phyloP scores from a whole-genome alignment of 2,329 filamentous ascomycete species.

The Clarireedia sp. region DNA sequence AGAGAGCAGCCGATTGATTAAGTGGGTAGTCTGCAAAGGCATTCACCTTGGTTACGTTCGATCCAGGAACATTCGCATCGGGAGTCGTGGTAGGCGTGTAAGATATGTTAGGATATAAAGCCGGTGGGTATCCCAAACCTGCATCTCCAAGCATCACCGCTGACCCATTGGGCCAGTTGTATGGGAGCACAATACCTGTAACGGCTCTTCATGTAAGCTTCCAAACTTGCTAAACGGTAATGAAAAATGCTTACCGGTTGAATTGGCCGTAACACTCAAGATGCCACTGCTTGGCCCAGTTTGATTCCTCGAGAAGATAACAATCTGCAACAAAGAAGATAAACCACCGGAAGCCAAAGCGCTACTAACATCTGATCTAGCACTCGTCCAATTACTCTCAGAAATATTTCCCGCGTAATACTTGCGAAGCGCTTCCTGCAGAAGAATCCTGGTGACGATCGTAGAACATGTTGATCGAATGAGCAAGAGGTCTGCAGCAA shows the following conservation, averaged over 20 bases:
- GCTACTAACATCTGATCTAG: slow-evolving; percentile 58
- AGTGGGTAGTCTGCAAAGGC: slow-evolving; percentile 32
- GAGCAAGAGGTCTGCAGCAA: slow-evolving; percentile 70
- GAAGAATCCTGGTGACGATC: slow-evolving; percentile 58
- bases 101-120: slow-evolving; percentile 72
- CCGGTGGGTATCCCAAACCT: slow-evolving; percentile 59
- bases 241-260: slow-evolving; percentile 14
- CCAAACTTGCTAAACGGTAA: background rate
- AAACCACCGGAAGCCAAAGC: slow-evolving; percentile 53
- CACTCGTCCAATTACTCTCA: slow-evolving; percentile 50
- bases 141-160: slow-evolving; percentile 47
- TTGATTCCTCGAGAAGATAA: slow-evolving; percentile 62
- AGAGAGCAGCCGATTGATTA: slow-evolving; percentile 46
- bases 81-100: slow-evolving; percentile 35
- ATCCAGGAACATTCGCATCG: slow-evolving; percentile 13
- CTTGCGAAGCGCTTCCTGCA: slow-evolving; percentile 44
- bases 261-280: slow-evolving; percentile 53
- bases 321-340: slow-evolving; percentile 56
- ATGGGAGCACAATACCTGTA: slow-evolving; percentile 52
- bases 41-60: slow-evolving; percentile 3
- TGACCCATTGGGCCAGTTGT: slow-evolving; percentile 48
- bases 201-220: background rate
- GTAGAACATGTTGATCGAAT: slow-evolving; percentile 68
- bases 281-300: slow-evolving; percentile 50
- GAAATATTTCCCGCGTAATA: slow-evolving; percentile 51